Evolutionary conservation across 768 basidiomycete species (phyloP).

Genomic region (Ramaria rubella): DNA sequence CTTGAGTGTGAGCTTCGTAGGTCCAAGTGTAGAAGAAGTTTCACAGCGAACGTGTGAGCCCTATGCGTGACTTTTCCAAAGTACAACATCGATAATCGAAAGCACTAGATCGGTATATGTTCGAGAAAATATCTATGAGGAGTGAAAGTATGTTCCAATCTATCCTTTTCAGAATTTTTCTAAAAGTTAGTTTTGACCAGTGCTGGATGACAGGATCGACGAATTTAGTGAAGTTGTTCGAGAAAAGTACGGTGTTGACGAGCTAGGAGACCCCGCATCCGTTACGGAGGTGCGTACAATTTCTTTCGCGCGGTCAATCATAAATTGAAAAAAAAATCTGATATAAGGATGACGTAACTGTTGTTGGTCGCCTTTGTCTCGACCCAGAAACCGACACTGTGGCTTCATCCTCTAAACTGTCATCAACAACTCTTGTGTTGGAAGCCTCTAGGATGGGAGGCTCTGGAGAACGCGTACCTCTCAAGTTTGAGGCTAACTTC

Average conservation of each 20-base stretch:
- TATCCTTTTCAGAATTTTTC: background rate
- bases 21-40: background rate
- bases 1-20: slow-evolving; percentile 1
- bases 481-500: slow-evolving; percentile 62
- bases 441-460: slow-evolving; percentile 80
- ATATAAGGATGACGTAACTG: slow-evolving; percentile 53
- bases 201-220: slow-evolving; percentile 82
- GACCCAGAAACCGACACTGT: slow-evolving; percentile 47
- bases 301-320: slow-evolving; percentile 5
- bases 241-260: slow-evolving; percentile 61
- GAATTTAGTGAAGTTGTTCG: slow-evolving; percentile 71
- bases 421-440: slow-evolving; percentile 65
- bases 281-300: slow-evolving; percentile 39
- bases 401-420: slow-evolving; percentile 51
- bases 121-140: slow-evolving; percentile 79
- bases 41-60: slow-evolving; percentile 1
- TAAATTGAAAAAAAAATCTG: too few species aligned
- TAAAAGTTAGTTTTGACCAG: slow-evolving; percentile 31
- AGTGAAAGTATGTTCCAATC: slow-evolving; percentile 55
- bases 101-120: slow-evolving; percentile 80
- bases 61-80: slow-evolving; percentile 17
- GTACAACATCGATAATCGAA: background rate
- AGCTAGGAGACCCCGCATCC: slow-evolving; percentile 71
- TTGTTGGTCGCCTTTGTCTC: slow-evolving; percentile 68
- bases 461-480: slow-evolving; percentile 57